Evolutionary conservation across 495 filamentous ascomycete species (phyloP), one percentile per base, ranked within the genome.

Genomic region (Aspergillus biplanus): DNA sequence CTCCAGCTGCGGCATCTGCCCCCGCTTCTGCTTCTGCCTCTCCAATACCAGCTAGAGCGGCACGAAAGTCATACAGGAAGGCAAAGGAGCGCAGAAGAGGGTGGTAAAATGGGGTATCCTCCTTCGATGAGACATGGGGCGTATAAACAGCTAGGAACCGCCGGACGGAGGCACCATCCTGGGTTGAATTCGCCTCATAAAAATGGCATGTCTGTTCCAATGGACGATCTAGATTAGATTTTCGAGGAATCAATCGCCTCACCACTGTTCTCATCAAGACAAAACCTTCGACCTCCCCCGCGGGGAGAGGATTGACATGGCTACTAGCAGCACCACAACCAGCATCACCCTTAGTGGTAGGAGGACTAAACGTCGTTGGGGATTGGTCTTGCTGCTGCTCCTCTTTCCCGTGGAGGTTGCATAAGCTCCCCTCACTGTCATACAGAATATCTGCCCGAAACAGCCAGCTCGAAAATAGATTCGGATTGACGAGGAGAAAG

Each of bases 391-490:
- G 5, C 31, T 50, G 27, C 12, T 44, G n/a, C 54, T 57, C 44
- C 50, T 73, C 75, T 33, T 67, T 71, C 44, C 75, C 62, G 12
- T 52, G 58, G 11, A 62, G 67, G 63, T 65, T 84, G 64, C 62
- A 65, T 49, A 74, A 77, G 67, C 65, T 50, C 1, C 71, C 66
- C 21, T 52, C 37, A 65, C 80, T 86, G 65, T 89, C 81, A 59
- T 82, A 85, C 32, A 92, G 80, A 50, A 97, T 91, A 74, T 97
- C 93, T 11, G 93, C 93, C 21, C 94, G 86, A 70, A 96, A 92
- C 4, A 97, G 82, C 80, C 89, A 88, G 15, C 82, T 88, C 4
- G 90, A 91, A 64, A 90, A 94, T 79, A 94, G 84, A 63, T 97
- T 96, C 7, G 93, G 93, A 72, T 97, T 96, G 52, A 80, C 80